Evolutionary conservation across 768 basidiomycete species (phyloP).

Genomic region (Lyophyllum shimeji): DNA sequence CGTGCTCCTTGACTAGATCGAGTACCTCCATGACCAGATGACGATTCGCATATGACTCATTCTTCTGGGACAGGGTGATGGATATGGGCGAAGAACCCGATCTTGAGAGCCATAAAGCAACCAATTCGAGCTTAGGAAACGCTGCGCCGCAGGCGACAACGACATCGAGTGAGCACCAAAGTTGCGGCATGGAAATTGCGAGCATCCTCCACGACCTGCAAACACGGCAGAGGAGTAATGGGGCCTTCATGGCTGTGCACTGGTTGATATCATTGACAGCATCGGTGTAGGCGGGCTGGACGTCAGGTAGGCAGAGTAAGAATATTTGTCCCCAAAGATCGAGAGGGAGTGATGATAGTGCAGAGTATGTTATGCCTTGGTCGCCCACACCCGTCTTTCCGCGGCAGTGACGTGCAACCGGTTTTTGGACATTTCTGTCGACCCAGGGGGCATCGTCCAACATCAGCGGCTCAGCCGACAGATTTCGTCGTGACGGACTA

Average conservation of each 20-base stretch:
- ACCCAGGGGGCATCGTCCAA: neutral
- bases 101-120: constrained; percentile 30
- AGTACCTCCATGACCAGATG: constrained; percentile 27
- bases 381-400: neutral
- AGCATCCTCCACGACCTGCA: constrained; percentile 42
- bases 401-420: constrained; percentile 2
- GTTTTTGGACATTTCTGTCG: constrained; percentile 2
- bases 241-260: constrained; percentile 19
- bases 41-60: constrained; percentile 30
- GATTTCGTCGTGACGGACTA: neutral
- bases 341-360: constrained; percentile 19
- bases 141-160: constrained; percentile 28
- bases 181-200: constrained; percentile 32
- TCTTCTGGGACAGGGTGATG: constrained; percentile 31
- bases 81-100: constrained; percentile 32
- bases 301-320: constrained; percentile 22
- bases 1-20: constrained; percentile 29
- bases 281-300: neutral
- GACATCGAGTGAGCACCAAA: constrained; percentile 40
- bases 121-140: constrained; percentile 27
- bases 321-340: constrained; percentile 34
- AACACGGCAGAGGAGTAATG: constrained; percentile 39
- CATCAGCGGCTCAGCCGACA: neutral
- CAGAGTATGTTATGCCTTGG: neutral
- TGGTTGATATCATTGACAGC: constrained; percentile 1